A percentile compares a stretch with the other conserved stretches of the same genome.
These are phyloP conservation scores for Ballota nigra DNA, from an alignment of 257 asterid genomes.

Conservation along the genomic window DNA sequence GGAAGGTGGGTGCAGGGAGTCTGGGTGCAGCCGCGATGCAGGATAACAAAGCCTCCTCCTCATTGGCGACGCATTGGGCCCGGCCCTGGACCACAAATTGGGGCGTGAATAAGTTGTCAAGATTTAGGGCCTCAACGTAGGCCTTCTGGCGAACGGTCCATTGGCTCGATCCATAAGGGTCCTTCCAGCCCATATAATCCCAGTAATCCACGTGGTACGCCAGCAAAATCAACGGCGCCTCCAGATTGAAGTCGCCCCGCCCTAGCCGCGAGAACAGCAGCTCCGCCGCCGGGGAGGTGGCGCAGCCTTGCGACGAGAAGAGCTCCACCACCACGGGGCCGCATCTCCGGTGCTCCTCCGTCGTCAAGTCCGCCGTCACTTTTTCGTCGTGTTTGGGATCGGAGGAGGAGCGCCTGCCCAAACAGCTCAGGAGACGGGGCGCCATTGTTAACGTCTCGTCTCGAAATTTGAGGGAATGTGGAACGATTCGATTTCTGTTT, in stretches of 20 bases:
- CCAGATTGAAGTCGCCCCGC: slow-evolving; percentile 74
- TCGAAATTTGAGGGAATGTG: neutral
- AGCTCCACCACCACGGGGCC: slow-evolving; percentile 83
- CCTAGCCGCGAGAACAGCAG: slow-evolving; percentile 76
- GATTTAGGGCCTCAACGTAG: slow-evolving; percentile 63
- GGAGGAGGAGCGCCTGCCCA: slow-evolving; percentile 42
- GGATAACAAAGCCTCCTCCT: slow-evolving; percentile 49
- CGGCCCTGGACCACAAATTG: slow-evolving; percentile 75
- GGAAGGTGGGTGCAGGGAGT: slow-evolving; percentile 63
- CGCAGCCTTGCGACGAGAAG: slow-evolving; percentile 94
- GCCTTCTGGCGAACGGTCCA: slow-evolving; percentile 95
- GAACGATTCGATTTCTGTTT: neutral
- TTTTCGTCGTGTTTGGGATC: slow-evolving; percentile 18
- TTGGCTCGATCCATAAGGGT: slow-evolving; percentile 70
- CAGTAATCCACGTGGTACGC: slow-evolving; percentile 85
- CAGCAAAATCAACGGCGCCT: slow-evolving; percentile 61
- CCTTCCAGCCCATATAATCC: slow-evolving; percentile 96
- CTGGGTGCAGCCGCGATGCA: slow-evolving; percentile 57
- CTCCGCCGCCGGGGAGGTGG: slow-evolving; percentile 87
- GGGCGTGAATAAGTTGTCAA: slow-evolving; percentile 79
- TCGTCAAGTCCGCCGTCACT: slow-evolving; percentile 49
- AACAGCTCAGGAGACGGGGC: slow-evolving; percentile 69
- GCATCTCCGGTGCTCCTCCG: slow-evolving; percentile 59
- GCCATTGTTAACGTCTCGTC: slow-evolving; percentile 53
- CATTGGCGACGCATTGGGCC: slow-evolving; percentile 61